These are phyloP conservation scores for Aspergillus latus DNA, from an alignment of 2,329 filamentous ascomycete species.

Conservation along the genomic window DNA sequence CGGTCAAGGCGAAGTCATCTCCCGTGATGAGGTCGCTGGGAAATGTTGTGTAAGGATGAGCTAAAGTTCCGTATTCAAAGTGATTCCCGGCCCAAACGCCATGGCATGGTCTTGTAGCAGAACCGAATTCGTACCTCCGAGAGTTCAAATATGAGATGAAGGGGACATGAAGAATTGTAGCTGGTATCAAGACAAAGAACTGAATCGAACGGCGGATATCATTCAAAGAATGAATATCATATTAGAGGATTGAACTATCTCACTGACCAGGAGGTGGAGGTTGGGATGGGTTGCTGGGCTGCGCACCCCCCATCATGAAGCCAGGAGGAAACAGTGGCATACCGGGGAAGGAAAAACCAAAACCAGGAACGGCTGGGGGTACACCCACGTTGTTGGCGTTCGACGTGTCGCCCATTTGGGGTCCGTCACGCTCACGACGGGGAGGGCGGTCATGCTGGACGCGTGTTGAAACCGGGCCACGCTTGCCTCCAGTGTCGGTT, in stretches of 20 bases:
- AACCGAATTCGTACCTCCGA: constrained; percentile 14
- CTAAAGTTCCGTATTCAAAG: background rate
- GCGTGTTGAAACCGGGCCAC: constrained; percentile 50
- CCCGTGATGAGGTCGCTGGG: background rate
- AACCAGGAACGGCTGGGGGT: constrained; percentile 55
- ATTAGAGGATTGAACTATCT: constrained; percentile 14
- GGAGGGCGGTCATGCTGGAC: constrained; percentile 34
- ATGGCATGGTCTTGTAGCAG: background rate
- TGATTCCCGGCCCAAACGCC: constrained; percentile 7
- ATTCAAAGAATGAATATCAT: constrained; percentile 6
- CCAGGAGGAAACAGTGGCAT: constrained; percentile 52
- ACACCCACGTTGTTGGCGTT: constrained; percentile 50
- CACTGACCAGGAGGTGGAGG: constrained; percentile 42
- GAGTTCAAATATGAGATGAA: background rate
- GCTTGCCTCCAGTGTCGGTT: constrained; percentile 51
- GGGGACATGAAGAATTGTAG: constrained; percentile 11
- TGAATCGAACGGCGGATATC: constrained; percentile 12
- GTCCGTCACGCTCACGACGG: constrained; percentile 38
- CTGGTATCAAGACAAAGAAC: constrained; percentile 24
- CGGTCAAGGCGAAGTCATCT: background rate
- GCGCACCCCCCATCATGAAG: constrained; percentile 46
- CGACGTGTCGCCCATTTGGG: constrained; percentile 32
- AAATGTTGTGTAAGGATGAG: background rate
- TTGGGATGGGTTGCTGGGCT: constrained; percentile 33
- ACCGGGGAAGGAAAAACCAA: constrained; percentile 54